These are phyloP conservation scores for Thuidium tamariscinum DNA, from an alignment of 225 moss, liverwort and hornwort genomes.

Conservation along the genomic window DNA sequence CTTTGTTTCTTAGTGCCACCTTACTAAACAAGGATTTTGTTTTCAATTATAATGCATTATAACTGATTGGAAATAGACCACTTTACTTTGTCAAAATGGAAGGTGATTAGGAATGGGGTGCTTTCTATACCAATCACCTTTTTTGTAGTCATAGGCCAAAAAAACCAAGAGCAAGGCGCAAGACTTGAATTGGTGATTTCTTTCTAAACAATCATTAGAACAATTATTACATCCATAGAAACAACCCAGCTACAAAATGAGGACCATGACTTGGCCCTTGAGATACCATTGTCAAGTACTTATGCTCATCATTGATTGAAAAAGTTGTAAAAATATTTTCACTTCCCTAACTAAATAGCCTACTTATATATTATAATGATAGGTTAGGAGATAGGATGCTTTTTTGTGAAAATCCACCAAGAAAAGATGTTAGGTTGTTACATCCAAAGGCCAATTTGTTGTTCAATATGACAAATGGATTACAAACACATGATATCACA, in stretches of 20 bases:
- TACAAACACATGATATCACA: accelerated
- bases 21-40: too few relatives aligned
- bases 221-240: not conserved
- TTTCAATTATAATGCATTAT: too few relatives aligned
- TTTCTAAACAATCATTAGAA: accelerated
- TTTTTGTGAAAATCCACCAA: not conserved
- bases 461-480: not conserved
- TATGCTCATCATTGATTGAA: too few relatives aligned
- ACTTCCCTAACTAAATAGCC: too few relatives aligned
- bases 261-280: not conserved
- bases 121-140: accelerated
- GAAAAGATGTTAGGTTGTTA: not conserved
- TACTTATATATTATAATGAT: too few relatives aligned
- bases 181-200: not conserved
- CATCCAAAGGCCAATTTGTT: not conserved
- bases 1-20: too few relatives aligned
- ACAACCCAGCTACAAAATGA: accelerated
- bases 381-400: accelerated
- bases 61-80: too few relatives aligned
- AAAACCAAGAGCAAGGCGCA: accelerated
- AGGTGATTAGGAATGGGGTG: too few relatives aligned
- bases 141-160: accelerated
- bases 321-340: too few relatives aligned
- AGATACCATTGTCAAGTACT: too few relatives aligned
- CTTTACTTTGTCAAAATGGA: too few relatives aligned